Evolutionary conservation across 2,329 filamentous ascomycete species (phyloP).

Genomic region (Talaromyces atroroseus): DNA sequence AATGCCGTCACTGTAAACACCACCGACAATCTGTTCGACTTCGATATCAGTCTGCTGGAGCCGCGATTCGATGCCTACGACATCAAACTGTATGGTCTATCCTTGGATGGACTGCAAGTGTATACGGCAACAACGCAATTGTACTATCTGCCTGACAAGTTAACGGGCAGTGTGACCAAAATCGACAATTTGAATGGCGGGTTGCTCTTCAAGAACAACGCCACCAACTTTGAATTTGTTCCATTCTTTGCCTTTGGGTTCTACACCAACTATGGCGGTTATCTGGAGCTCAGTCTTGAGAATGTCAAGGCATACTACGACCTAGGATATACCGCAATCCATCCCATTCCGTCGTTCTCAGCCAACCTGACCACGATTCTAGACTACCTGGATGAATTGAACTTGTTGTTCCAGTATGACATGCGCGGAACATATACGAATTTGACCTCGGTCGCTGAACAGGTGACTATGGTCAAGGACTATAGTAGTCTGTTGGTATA

Average conservation of each 20-base stretch:
- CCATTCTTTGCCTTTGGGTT: slow-evolving; percentile 13
- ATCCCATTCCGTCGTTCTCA: slow-evolving; percentile 10
- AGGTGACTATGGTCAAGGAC: slow-evolving; percentile 9
- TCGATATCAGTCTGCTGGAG: slow-evolving; percentile 3
- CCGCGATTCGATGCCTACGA: slow-evolving; percentile 9
- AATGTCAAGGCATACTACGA: slow-evolving; percentile 13
- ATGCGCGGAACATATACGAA: slow-evolving; percentile 13
- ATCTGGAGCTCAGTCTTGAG: slow-evolving; percentile 8
- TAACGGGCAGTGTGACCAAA: slow-evolving; percentile 9
- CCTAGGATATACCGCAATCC: slow-evolving; percentile 11
- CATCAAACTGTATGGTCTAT: slow-evolving; percentile 2
- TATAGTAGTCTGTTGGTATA: slow-evolving; percentile 7
- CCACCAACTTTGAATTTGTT: slow-evolving; percentile 4
- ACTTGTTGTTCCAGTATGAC: slow-evolving; percentile 14
- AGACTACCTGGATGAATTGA: slow-evolving; percentile 13
- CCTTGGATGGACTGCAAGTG: slow-evolving; percentile 8
- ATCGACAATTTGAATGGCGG: slow-evolving; percentile 13
- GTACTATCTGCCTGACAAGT: slow-evolving; percentile 11
- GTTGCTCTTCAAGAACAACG: slow-evolving; percentile 6
- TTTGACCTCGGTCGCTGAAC: slow-evolving; percentile 6
- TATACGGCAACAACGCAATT: slow-evolving; percentile 11
- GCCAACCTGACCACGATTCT: slow-evolving; percentile 9
- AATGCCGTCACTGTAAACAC: slow-evolving; percentile 8
- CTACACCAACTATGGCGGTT: slow-evolving; percentile 11
- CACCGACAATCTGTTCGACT: slow-evolving; percentile 9